These are phyloP conservation scores for Plicaturopsis crispa DNA, from an alignment of 768 basidiomycete genomes.

Conservation along the genomic window DNA sequence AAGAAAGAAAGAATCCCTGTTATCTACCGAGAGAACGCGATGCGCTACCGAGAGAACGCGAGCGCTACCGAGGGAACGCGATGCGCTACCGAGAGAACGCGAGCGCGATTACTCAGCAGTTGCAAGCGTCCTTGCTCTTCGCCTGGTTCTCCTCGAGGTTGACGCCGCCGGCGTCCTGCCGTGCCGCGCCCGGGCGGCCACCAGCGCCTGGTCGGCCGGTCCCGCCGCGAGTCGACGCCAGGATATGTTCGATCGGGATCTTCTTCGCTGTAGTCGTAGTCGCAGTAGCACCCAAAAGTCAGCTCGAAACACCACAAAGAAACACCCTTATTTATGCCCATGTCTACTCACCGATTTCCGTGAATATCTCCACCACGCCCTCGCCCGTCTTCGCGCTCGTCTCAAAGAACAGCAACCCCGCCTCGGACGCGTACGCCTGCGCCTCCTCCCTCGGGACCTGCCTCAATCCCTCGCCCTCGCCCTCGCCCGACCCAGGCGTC, in stretches of 20 bases:
- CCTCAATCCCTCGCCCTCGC: conserved; percentile 66
- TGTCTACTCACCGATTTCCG: conserved; percentile 78
- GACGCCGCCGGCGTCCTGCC: conserved; percentile 49
- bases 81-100: too few species aligned
- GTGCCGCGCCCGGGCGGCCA: conserved; percentile 40
- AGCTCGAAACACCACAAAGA: not conserved
- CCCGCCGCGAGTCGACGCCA: conserved; percentile 72
- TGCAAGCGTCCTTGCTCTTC: conserved; percentile 74
- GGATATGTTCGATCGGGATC: conserved; percentile 89
- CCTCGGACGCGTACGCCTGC: conserved; percentile 91
- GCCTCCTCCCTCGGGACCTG: conserved; percentile 95
- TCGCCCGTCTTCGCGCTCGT: conserved; percentile 97
- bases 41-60: too few species aligned
- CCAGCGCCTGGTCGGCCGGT: conserved; percentile 56
- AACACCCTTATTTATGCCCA: not conserved
- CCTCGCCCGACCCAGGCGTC: conserved; percentile 27
- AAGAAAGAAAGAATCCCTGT: not conserved
- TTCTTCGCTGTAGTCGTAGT: conserved; percentile 51
- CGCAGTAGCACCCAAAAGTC: not conserved
- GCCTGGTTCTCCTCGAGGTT: conserved; percentile 61
- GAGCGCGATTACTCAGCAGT: conserved; percentile 52
- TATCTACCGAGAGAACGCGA: too few species aligned
- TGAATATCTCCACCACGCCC: conserved; percentile 93
- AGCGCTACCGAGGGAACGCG: too few species aligned
- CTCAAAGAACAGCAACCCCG: conserved; percentile 94